phyloP scores from a whole-genome alignment of 345 rosid genomes.

The Eucalyptus grandis region DNA sequence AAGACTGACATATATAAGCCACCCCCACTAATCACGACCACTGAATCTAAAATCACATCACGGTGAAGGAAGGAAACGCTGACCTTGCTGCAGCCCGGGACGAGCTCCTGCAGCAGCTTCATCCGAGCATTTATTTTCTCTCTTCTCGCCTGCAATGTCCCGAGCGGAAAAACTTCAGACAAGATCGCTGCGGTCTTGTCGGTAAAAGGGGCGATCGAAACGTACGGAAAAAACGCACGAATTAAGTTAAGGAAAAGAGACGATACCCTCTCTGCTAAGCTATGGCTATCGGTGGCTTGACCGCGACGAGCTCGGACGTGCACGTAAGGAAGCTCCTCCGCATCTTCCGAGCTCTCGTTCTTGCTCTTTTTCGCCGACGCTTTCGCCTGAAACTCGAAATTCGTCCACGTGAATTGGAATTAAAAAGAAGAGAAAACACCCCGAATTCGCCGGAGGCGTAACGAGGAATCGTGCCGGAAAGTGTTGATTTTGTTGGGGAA shows the following conservation, averaged over 20 bases:
- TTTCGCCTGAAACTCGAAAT: constrained; percentile 12
- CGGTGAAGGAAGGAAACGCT: background rate
- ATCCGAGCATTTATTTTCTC: constrained; percentile 59
- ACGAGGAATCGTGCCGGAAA: background rate
- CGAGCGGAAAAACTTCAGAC: background rate
- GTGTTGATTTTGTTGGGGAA: background rate
- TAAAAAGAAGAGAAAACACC: background rate
- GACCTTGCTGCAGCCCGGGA: constrained; percentile 78
- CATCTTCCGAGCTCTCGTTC: constrained; percentile 23
- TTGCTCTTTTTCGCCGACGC: constrained; percentile 36
- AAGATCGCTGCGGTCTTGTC: background rate
- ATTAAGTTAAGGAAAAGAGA: background rate
- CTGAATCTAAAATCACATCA: constrained; percentile 17
- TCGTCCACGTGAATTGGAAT: background rate
- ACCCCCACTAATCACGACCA: background rate
- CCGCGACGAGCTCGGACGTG: constrained; percentile 67
- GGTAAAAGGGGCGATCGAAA: background rate
- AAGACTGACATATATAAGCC: background rate
- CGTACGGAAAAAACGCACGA: background rate
- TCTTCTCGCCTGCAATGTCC: constrained; percentile 38
- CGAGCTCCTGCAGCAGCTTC: constrained; percentile 59
- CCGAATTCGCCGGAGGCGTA: background rate
- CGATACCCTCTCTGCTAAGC: constrained; percentile 58
- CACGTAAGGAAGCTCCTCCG: constrained; percentile 46
- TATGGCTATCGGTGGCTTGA: constrained; percentile 64